Percentiles rank a stretch among this genome's conserved stretches.
Conservation (phyloP, 2,329 filamentous ascomycete species). For the Coniochaeta pulveracea region DNA sequence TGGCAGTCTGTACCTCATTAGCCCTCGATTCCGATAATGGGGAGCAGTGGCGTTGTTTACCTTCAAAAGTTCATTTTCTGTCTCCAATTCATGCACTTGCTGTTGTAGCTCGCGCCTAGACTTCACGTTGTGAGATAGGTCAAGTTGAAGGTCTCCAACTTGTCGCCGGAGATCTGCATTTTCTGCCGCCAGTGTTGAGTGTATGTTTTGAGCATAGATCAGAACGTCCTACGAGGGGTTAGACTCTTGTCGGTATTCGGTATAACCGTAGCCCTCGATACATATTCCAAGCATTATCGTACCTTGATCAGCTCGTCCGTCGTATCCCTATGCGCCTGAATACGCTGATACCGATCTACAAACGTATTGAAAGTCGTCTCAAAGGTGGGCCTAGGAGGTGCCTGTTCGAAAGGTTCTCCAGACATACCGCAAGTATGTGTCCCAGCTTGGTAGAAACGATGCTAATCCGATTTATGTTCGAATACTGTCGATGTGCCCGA, state of each 20-base stretch:
- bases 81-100: slow-evolving; percentile 27
- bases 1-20: slow-evolving; percentile 32
- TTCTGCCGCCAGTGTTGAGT: slow-evolving; percentile 30
- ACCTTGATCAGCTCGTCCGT: slow-evolving; percentile 37
- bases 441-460: too few species aligned
- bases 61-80: slow-evolving; percentile 20
- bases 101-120: slow-evolving; percentile 39
- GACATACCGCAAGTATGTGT: too few species aligned
- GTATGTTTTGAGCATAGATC: slow-evolving; percentile 30
- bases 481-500: too few species aligned
- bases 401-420: too few species aligned
- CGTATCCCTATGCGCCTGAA: slow-evolving; percentile 28
- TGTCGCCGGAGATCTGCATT: slow-evolving; percentile 28
- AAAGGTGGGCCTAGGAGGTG: too few species aligned
- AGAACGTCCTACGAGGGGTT: slow-evolving; percentile 30
- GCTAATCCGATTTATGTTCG: too few species aligned
- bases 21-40: slow-evolving; percentile 10
- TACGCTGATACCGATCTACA: slow-evolving; percentile 30
- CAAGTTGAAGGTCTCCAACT: slow-evolving; percentile 32
- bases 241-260: background rate
- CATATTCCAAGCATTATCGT: slow-evolving; percentile 9
- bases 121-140: slow-evolving; percentile 36
- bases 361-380: too few species aligned
- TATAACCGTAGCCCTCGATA: background rate
- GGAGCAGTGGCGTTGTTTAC: slow-evolving; percentile 29